Base-by-base conservation (phyloP, 768 basidiomycete species). In the Xerocomus brunneocitrinus region DNA sequence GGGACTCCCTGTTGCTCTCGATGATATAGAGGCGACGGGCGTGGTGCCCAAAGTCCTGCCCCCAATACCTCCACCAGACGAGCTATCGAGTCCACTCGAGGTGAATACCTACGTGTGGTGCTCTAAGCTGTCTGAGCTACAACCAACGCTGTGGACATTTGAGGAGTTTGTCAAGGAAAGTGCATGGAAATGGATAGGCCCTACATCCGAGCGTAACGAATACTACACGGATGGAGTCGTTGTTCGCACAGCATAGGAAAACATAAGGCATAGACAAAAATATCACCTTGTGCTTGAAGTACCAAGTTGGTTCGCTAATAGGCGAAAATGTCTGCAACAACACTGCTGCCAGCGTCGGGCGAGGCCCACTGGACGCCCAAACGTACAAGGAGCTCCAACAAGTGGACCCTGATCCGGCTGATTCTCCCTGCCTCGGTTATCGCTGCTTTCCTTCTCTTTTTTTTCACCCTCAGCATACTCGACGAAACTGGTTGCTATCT, bases 81-180 rank as follows among this genome's bases (percentile, higher is more conserved):
- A 76, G 16, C 66, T 79, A 0, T 39, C 61, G 5, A 54, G 60
- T 0, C 53, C 75, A 0, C 61, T 84, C 1, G 62, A 74, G n/a
- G 85, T 79, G 0, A 76, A 89, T 55, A 85, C 87, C 3, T 98
- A 97, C 63, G 76, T 92, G 24, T 95, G 84, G 79, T 67, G 66
- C 27, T 69, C 71, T 3, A 64, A 70, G 0, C 24, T 79, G 7
- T 58, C 60, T 0, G 55, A 67, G 7, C 72, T 98, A 8, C 73
- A 80, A 25, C 73, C 81, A 0, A 74, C 76, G 30, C 69, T 89
- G 4, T 98, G 95, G 95, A 79, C 83, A 0, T 94, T 87, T 62
- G 81, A 83, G n/a, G 79, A 83, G 3, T 97, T 97, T 62, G 76
- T 95, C 30, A 69, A 72, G 62, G 79, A 87, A 30, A 88, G 83